phyloP scores from a whole-genome alignment of 2,329 filamentous ascomycete species.

The Phialophora macrospora region DNA sequence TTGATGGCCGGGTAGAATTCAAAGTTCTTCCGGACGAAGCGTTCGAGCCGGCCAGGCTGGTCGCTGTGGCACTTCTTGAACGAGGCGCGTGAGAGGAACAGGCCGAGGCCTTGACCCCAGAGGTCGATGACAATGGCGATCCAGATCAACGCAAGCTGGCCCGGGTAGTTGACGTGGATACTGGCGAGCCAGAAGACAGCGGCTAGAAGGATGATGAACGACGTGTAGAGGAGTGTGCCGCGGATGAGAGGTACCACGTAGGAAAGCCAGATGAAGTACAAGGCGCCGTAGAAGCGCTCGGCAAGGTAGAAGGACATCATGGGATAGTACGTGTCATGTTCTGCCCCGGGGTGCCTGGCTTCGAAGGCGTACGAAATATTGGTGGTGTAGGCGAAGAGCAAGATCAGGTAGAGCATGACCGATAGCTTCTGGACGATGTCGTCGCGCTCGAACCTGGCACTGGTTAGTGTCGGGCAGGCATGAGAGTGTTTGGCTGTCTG shows the following conservation, averaged over 20 bases:
- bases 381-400: constrained; percentile 18
- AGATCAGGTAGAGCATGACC: constrained; percentile 16
- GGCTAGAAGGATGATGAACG: constrained; percentile 16
- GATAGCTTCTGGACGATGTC: constrained; percentile 19
- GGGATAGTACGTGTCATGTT: constrained; percentile 9
- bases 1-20: constrained; percentile 21
- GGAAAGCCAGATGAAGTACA: constrained; percentile 17
- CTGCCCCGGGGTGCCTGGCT: constrained; percentile 5
- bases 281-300: constrained; percentile 13
- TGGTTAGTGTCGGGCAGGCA: neutral
- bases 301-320: constrained; percentile 22
- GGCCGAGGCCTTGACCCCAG: constrained; percentile 18
- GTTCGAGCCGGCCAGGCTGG: neutral
- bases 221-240: constrained; percentile 15
- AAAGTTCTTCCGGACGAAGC: constrained; percentile 17
- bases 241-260: constrained; percentile 16
- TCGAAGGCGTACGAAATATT: constrained; percentile 20
- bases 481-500: neutral
- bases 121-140: constrained; percentile 18
- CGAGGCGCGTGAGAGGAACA: constrained; percentile 19
- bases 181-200: constrained; percentile 14
- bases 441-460: constrained; percentile 17
- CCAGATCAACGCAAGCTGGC: constrained; percentile 16
- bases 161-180: constrained; percentile 14
- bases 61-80: neutral